phyloP scores from a whole-genome alignment of 805 yeast genomes.

The Blastobotrys muscicola region DNA sequence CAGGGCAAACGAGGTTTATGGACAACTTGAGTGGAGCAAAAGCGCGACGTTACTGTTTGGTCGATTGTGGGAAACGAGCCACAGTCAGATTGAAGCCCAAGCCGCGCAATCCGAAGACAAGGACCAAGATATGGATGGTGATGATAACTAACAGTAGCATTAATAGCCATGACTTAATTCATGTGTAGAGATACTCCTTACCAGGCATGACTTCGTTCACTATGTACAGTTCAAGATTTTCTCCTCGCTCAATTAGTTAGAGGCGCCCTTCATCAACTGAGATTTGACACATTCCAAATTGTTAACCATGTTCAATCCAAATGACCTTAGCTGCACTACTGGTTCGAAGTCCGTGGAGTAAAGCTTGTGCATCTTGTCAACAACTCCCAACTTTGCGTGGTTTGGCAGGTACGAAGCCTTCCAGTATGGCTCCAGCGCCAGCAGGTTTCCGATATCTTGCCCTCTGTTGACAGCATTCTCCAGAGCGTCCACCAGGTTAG shows the following conservation, averaged over 20 bases:
- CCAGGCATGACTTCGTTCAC: too few relatives aligned
- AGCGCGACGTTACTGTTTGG: constrained; percentile 10
- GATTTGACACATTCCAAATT: constrained; percentile 56
- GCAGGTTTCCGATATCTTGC: constrained; percentile 71
- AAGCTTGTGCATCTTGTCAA: constrained; percentile 84
- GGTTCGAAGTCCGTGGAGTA: constrained; percentile 69
- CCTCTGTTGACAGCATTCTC: constrained; percentile 70
- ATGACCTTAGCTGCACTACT: constrained; percentile 60
- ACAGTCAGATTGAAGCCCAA: background rate
- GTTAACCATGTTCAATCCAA: constrained; percentile 68
- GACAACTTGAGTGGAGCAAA: constrained; percentile 18
- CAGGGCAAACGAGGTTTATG: constrained; percentile 14
- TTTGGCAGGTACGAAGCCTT: constrained; percentile 73
- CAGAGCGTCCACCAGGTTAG: constrained; percentile 54
- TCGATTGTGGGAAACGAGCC: constrained; percentile 5
- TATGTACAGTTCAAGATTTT: too few relatives aligned
- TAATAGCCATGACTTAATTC: too few relatives aligned
- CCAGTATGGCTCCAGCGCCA: constrained; percentile 82
- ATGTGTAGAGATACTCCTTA: too few relatives aligned
- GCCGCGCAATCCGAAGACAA: background rate
- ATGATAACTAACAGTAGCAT: too few relatives aligned
- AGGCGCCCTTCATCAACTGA: constrained; percentile 50
- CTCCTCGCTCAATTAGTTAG: constrained; percentile 15
- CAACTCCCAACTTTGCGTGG: constrained; percentile 73
- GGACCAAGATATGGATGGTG: background rate